Conservation (phyloP, 129 eudicot species). For the Flaveria linearis region DNA sequence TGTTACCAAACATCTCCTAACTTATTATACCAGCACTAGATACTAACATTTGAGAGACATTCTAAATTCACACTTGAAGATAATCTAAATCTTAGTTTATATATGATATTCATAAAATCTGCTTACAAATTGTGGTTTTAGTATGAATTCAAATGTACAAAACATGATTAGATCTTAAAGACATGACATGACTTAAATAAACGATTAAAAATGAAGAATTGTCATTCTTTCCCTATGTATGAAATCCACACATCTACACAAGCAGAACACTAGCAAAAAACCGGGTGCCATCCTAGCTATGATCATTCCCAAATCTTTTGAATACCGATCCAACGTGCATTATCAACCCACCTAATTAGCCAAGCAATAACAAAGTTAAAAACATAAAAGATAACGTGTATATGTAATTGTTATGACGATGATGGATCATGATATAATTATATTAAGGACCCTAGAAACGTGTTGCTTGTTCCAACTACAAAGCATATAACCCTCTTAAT, state of each 20-base stretch:
- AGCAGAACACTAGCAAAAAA: conserved; percentile 1
- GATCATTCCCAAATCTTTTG: conserved; percentile 61
- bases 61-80: too few species aligned
- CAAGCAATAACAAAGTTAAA: not conserved
- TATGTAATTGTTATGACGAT: not conserved
- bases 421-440: conserved; percentile 33
- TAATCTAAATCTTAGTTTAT: too few species aligned
- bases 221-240: conserved; percentile 18
- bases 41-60: not conserved
- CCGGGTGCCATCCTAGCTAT: not conserved
- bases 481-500: conserved; percentile 71
- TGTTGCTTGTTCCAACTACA: conserved; percentile 89
- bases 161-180: not conserved
- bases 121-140: not conserved
- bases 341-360: conserved; percentile 81
- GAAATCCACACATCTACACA: conserved; percentile 23
- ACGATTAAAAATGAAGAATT: conserved; percentile 14
- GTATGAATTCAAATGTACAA: not conserved
- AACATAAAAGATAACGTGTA: not conserved
- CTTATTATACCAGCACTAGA: too few species aligned
- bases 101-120: too few species aligned
- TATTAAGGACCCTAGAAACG: conserved; percentile 76
- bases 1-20: too few species aligned
- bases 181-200: conserved; percentile 1
- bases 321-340: conserved; percentile 75